phyloP scores from a whole-genome alignment of 176 grass and related monocot genomes.

The Canna indica region DNA sequence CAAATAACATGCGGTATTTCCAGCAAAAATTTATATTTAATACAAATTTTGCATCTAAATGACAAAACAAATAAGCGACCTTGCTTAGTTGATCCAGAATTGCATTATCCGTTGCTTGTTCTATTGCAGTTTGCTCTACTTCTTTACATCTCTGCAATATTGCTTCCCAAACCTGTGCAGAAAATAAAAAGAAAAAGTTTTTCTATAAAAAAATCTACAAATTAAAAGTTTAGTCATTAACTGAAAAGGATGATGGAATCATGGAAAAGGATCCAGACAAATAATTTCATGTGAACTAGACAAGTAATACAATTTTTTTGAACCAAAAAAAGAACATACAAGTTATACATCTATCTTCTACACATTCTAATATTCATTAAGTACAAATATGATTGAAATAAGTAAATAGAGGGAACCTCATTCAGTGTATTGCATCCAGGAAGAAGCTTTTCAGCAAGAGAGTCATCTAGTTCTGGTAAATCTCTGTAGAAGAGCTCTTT shows the following conservation, averaged over 20 bases:
- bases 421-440: conserved; percentile 75
- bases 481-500: conserved; percentile 95
- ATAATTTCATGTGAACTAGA: neutral
- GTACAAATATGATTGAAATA: neutral
- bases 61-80: conserved; percentile 33
- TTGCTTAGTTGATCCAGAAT: conserved; percentile 81
- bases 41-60: conserved; percentile 22
- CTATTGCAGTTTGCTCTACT: conserved; percentile 89
- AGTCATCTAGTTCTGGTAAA: conserved; percentile 72
- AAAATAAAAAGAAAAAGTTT: conserved; percentile 2
- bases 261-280: neutral
- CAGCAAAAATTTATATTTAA: neutral
- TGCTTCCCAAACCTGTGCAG: conserved; percentile 50
- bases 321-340: neutral
- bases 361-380: neutral
- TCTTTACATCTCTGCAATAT: conserved; percentile 86
- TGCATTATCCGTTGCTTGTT: conserved; percentile 96
- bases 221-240: neutral
- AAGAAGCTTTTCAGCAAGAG: conserved; percentile 66
- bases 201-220: neutral
- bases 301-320: neutral
- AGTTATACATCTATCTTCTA: too few species aligned
- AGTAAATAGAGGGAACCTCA: conserved; percentile 34
- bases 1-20: neutral
- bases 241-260: neutral